Conservation (phyloP, 2,329 filamentous ascomycete species). For the Clonostachys byssicola region DNA sequence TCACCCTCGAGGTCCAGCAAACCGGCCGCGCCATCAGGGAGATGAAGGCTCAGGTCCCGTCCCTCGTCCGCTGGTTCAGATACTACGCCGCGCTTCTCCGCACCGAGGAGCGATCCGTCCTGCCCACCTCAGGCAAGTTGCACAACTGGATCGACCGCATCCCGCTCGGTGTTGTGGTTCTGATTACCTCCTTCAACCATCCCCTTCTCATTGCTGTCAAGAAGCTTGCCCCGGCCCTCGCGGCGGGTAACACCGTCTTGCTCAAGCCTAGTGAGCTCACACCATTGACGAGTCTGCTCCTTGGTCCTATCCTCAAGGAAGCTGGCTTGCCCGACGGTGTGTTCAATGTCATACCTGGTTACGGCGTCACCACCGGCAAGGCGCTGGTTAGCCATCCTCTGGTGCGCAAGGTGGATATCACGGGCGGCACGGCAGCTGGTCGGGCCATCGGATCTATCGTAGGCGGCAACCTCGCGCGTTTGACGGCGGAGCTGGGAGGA, state of each 20-base stretch:
- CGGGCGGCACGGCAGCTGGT: constrained; percentile 69
- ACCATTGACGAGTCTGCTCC: constrained; percentile 82
- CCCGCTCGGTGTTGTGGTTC: constrained; percentile 53
- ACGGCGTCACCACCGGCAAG: constrained; percentile 69
- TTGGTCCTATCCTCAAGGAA: constrained; percentile 71
- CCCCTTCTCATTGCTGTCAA: constrained; percentile 81
- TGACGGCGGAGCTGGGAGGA: constrained; percentile 68
- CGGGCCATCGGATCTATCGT: constrained; percentile 63
- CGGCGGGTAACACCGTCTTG: constrained; percentile 87
- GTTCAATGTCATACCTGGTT: constrained; percentile 88
- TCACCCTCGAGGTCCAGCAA: constrained; percentile 61
- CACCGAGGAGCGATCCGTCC: constrained; percentile 61
- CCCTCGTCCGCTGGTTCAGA: constrained; percentile 64
- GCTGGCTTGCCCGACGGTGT: constrained; percentile 81
- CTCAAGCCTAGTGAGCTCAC: constrained; percentile 94
- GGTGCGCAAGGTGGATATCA: constrained; percentile 67
- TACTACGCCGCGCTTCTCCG: constrained; percentile 66
- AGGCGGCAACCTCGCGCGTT: constrained; percentile 62
- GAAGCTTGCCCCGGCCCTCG: constrained; percentile 83
- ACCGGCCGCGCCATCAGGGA: constrained; percentile 66
- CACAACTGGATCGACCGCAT: constrained; percentile 51
- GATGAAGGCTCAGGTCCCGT: constrained; percentile 65
- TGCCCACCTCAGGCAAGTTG: constrained; percentile 59
- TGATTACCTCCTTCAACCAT: constrained; percentile 56
- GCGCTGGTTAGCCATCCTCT: constrained; percentile 46